These are phyloP conservation scores for Talaromyces sp. DNA, from an alignment of 2,329 filamentous ascomycete genomes.

Conservation along the genomic window DNA sequence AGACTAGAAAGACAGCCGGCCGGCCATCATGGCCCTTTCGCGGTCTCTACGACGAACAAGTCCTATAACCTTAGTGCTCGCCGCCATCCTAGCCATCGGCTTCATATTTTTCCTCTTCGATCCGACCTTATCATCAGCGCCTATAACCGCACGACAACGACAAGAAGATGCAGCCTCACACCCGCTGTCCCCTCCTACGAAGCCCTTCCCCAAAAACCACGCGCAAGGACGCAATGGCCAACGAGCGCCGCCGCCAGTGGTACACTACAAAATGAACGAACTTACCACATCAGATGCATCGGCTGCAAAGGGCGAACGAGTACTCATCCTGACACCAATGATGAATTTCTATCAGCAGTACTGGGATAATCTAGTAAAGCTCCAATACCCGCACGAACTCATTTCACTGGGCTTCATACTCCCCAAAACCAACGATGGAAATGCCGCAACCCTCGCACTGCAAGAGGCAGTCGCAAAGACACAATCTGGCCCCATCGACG, in stretches of 20 bases:
- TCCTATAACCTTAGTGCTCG: slow-evolving; percentile 70
- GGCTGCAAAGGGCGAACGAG: slow-evolving; percentile 72
- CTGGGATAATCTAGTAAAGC: slow-evolving; percentile 85
- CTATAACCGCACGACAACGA: slow-evolving; percentile 49
- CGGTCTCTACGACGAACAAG: slow-evolving; percentile 75
- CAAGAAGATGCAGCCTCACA: slow-evolving; percentile 62
- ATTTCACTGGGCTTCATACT: slow-evolving; percentile 96
- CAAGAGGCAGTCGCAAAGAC: slow-evolving; percentile 83
- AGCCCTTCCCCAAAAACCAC: slow-evolving; percentile 68
- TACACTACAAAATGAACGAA: slow-evolving; percentile 93
- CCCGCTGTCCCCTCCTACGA: slow-evolving; percentile 69
- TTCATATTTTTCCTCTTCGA: slow-evolving; percentile 63
- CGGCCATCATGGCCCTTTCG: slow-evolving; percentile 51
- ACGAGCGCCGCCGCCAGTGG: slow-evolving; percentile 72
- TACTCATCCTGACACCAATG: slow-evolving; percentile 90
- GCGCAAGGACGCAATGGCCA: slow-evolving; percentile 46
- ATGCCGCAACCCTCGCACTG: slow-evolving; percentile 75
- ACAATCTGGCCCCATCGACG: slow-evolving; percentile 74
- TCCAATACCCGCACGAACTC: slow-evolving; percentile 87
- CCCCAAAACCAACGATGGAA: slow-evolving; percentile 88
- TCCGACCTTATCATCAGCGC: slow-evolving; percentile 52
- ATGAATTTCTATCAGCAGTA: slow-evolving; percentile 90
- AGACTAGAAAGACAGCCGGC: neutral
- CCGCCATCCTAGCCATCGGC: slow-evolving; percentile 68
- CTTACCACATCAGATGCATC: slow-evolving; percentile 78